Evolutionary conservation across 345 rosid species (phyloP).

Genomic region (Linum lewisii): DNA sequence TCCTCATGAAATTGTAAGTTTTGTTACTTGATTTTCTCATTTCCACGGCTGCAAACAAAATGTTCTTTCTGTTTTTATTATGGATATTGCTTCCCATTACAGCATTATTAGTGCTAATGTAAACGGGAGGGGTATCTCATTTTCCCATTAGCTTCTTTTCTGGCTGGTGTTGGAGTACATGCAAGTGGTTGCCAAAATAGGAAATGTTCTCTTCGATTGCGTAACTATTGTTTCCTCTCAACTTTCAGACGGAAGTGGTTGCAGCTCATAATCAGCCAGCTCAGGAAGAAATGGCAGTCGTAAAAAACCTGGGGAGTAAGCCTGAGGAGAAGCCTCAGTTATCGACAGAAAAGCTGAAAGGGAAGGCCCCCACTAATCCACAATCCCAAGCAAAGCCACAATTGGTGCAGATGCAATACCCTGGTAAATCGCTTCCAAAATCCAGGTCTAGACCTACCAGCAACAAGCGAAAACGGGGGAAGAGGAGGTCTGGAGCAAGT

Average conservation of each 20-base stretch:
- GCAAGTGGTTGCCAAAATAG: neutral
- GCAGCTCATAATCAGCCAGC: slow-evolving; percentile 31
- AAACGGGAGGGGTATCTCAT: too few relatives aligned
- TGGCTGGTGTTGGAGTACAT: too few relatives aligned
- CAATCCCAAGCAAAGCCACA: slow-evolving; percentile 1
- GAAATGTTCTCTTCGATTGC: neutral
- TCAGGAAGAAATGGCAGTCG: slow-evolving; percentile 31
- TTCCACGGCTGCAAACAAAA: neutral
- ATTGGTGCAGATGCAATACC: slow-evolving; percentile 17
- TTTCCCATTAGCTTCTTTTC: too few relatives aligned
- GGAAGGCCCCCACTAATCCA: neutral
- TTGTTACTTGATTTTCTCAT: slow-evolving; percentile 1
- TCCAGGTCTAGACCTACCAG: slow-evolving; percentile 33
- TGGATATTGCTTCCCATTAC: neutral
- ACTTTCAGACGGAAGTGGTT: slow-evolving; percentile 24
- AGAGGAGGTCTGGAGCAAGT: slow-evolving; percentile 30
- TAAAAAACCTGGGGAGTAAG: slow-evolving; percentile 22
- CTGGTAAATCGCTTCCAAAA: slow-evolving; percentile 22
- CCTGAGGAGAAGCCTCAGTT: slow-evolving; percentile 17
- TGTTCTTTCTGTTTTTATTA: too few relatives aligned
- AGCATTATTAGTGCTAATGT: too few relatives aligned
- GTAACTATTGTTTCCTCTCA: neutral
- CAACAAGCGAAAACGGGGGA: slow-evolving; percentile 45
- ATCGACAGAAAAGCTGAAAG: slow-evolving; percentile 18
- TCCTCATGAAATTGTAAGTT: slow-evolving; percentile 37